Base-by-base conservation (phyloP, 2,329 filamentous ascomycete species). In the Drechmeria coniospora region DNA sequence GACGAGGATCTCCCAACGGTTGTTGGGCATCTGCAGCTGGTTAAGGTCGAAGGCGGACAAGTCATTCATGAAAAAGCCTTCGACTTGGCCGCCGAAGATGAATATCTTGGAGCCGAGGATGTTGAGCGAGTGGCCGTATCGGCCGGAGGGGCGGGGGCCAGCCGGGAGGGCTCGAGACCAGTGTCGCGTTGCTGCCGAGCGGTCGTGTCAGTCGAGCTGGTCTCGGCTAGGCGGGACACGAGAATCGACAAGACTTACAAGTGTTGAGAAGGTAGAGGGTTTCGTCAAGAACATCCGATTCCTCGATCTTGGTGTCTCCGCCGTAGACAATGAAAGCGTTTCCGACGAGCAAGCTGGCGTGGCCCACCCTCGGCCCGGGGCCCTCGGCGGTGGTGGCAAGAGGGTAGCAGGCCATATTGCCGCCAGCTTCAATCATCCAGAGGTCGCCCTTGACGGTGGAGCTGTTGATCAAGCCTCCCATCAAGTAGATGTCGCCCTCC, bases 291-390 rank as follows among this genome's bases (percentile, higher is more conserved):
- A 81, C 66, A 53, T 98, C 90, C 18, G 74, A 72, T 46, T 95
- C 90, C 30, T 94, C 84, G 49, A 93, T 79, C 55, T 98, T 98
- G 28, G 90, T 98, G 52, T 98, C 92, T 47, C 90, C 90, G 27
- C 90, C 92, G 47, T 95, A 98, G 9, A 98, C 90, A 41, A 98
- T 98, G 51, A 95, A 98, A 1, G 90, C 90, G 54, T 98, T 98
- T 32, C 92, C 92, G 29, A 98, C 90, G 11, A 98, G 65, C 44
- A 98, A 62, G 61, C 86, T 92, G 13, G 87, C 69, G 57, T 98
- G 90, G 4, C 90, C 90, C 28, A 98, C 90, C 58, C 90, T 73
- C 2, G 92, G 90, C 4, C 90, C 86, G 2, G 90, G 92, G 0
- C 90, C 90, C 53, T 98, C 90, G 13, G 84, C 80, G 1, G 84